Conservation (phyloP, 495 filamentous ascomycete species). For the Neurospora sp. region DNA sequence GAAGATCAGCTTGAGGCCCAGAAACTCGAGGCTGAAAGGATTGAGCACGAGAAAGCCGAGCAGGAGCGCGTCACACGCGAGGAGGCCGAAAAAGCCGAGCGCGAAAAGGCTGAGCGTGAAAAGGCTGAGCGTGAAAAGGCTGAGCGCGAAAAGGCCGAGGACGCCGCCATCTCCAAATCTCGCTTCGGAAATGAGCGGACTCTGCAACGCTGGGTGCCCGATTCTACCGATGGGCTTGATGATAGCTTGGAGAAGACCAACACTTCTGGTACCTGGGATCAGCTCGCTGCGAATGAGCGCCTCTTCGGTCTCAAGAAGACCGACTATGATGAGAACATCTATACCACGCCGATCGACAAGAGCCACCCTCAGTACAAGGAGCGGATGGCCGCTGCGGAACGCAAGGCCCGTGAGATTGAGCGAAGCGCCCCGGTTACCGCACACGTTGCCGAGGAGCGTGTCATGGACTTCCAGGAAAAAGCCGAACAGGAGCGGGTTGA, state of each 20-base stretch:
- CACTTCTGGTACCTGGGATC: constrained; percentile 62
- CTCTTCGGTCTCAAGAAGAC: constrained; percentile 70
- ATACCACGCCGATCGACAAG: constrained; percentile 83
- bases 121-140: neutral
- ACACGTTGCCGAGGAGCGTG: constrained; percentile 82
- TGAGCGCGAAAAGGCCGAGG: neutral
- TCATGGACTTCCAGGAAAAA: constrained; percentile 43
- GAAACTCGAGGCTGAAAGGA: neutral
- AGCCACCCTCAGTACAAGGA: constrained; percentile 70
- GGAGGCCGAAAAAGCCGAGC: neutral
- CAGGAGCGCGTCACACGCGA: neutral
- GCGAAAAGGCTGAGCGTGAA: neutral
- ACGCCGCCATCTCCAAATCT: constrained; percentile 68
- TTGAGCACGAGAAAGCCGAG: neutral
- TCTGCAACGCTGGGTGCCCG: constrained; percentile 80
- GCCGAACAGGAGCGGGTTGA: too few species aligned
- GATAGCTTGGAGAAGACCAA: constrained; percentile 54
- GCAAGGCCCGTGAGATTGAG: constrained; percentile 86
- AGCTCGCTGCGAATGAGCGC: constrained; percentile 82
- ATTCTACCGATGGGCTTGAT: constrained; percentile 48
- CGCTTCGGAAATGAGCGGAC: constrained; percentile 58
- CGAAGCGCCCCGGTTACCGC: constrained; percentile 52
- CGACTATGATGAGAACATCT: constrained; percentile 86
- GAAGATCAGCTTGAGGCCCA: neutral
- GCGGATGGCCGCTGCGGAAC: constrained; percentile 64